Base-by-base conservation (phyloP, 2,329 filamentous ascomycete species). In the Capronia americana region DNA sequence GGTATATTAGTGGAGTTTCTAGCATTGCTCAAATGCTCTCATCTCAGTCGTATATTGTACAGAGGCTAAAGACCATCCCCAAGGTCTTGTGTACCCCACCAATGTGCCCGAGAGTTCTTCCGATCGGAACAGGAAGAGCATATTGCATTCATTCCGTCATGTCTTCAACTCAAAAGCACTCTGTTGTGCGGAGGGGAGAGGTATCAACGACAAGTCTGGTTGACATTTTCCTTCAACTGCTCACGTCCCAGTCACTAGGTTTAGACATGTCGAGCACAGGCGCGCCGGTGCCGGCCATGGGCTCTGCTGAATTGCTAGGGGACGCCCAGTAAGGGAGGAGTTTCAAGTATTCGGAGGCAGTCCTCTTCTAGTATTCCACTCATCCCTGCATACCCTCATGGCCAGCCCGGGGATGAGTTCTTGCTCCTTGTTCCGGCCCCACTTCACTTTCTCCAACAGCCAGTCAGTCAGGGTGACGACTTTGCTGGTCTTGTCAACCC, bases 391-490 rank as follows among this genome's bases (percentile, higher is more conserved):
- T 12, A 72, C 69, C 32, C 69, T 66, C 69, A 72, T 68, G 10
- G 71, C 72, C 32, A 73, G 60, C 6, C 72, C 72, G 3, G 72
- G 72, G 11, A 73, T 54, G 11, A 72, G 63, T 11, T 68, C 64
- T n/a, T 66, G 56, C 57, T 70, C 65, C 24, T 80, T 82, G 8
- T 78, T 78, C 51, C 79, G 56, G 79, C 78, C 75, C 79, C 77
- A 50, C 84, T 85, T 66, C 7, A 93, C 90, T 58, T 90, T 90
- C 1, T 93, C 93, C 46, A 98, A 83, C 70, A 99, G 80, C 94
- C 95, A 98, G 77, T 99, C 95, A 17, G 95, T 97, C 71, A 98
- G 81, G 14, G 91, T 93, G 17, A 98, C 92, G 23, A 99, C 91
- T 75, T 90, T 92, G 24, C 92, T 90, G 28, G 91, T 93, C 69